These are phyloP conservation scores for Eucalyptus erythrocorys DNA, from an alignment of 345 rosid species.

Conservation along the genomic window DNA sequence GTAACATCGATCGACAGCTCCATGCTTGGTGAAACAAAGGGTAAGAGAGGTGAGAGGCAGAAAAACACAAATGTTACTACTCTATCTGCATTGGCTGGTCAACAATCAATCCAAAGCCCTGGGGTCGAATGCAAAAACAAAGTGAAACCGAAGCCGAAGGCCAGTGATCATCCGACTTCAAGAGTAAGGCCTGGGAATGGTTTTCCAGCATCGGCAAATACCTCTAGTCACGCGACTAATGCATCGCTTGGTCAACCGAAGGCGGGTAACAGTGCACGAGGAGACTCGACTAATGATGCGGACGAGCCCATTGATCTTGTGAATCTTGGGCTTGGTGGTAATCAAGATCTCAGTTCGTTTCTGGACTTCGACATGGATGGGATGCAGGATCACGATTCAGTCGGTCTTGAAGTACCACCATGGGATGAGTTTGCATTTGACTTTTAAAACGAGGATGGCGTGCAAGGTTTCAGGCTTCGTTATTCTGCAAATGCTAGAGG, in stretches of 20 bases:
- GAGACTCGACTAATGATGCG: constrained; percentile 15
- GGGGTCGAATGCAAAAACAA: constrained; percentile 27
- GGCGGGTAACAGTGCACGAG: not conserved
- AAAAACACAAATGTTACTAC: not conserved
- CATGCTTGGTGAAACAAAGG: constrained; percentile 30
- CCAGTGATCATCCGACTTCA: constrained; percentile 17
- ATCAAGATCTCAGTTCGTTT: constrained; percentile 54
- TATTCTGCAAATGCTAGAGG: not conserved
- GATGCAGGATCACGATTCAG: constrained; percentile 59
- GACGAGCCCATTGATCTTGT: constrained; percentile 40
- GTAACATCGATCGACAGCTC: constrained; percentile 38
- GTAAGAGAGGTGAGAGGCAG: constrained; percentile 45
- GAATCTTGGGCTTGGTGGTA: constrained; percentile 12
- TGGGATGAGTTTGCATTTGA: constrained; percentile 68
- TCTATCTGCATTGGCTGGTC: not conserved
- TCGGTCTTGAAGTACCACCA: constrained; percentile 70
- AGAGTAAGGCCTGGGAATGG: constrained; percentile 6
- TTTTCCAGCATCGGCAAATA: not conserved
- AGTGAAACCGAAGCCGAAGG: constrained; percentile 55
- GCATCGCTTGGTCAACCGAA: not conserved
- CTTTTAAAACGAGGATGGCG: not conserved
- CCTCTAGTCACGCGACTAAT: not conserved
- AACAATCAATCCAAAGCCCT: not conserved
- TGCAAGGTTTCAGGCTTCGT: not conserved
- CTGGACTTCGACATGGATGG: constrained; percentile 59